phyloP scores from a whole-genome alignment of 225 moss, liverwort and hornwort genomes.

The Pseudoscleropodium purum region DNA sequence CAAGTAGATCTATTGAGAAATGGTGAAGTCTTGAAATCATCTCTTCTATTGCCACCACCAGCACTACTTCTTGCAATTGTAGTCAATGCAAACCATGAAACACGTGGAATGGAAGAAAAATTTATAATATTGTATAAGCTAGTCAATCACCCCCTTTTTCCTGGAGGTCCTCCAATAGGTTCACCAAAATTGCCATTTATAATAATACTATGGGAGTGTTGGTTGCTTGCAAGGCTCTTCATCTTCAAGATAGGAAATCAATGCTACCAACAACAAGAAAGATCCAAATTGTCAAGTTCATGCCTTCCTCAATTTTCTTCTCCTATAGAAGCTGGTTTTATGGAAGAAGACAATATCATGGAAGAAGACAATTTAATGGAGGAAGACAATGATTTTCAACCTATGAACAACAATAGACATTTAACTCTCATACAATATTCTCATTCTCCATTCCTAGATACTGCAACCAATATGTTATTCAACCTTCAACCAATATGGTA shows the following conservation, averaged over 20 bases:
- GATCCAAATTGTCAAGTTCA: constrained; percentile 29
- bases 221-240: constrained; percentile 53
- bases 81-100: neutral
- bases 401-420: neutral
- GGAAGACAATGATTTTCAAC: constrained; percentile 7
- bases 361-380: constrained; percentile 18
- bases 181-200: constrained; percentile 42
- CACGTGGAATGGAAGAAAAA: constrained; percentile 9
- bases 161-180: constrained; percentile 60
- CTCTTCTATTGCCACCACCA: neutral
- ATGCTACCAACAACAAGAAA: neutral
- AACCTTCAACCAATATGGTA: neutral
- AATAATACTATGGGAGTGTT: constrained; percentile 34
- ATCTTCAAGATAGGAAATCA: constrained; percentile 24
- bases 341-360: constrained; percentile 16
- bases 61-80: neutral
- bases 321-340: constrained; percentile 8
- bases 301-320: constrained; percentile 8
- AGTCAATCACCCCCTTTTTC: constrained; percentile 58
- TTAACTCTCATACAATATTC: constrained; percentile 22
- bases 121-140: constrained; percentile 69
- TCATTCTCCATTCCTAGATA: neutral
- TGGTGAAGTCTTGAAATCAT: neutral
- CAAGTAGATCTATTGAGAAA: neutral
- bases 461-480: neutral